Evolutionary conservation across 371 early-diverging fungal species (phyloP), one percentile per base, ranked within the genome.

Genomic region (Rhizopus arrhizus): DNA sequence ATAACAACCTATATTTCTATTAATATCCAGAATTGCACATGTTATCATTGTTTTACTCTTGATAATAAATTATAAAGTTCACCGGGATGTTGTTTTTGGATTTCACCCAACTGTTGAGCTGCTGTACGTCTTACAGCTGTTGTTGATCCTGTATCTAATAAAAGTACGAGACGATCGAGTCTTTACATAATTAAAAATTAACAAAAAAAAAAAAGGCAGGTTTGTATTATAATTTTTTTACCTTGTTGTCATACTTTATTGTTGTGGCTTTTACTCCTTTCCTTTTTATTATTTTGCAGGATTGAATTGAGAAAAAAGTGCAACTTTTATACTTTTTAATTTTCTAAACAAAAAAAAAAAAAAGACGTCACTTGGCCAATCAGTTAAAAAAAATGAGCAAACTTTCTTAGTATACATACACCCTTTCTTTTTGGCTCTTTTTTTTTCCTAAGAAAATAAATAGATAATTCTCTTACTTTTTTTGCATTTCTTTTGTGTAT

Each of bases 81-180:
- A 61, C 91, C 86, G 10, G 97, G 96, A 66, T 95, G 93, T 69
- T 96, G 95, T 59, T 87, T 87, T 75, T 95, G 96, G 60, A 97
- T 92, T 59, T 94, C 92, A 28, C 97, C 97, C 54, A 98, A 74
- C 71, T 98, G 97, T 58, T 91, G 89, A 10, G 98, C 97, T 10
- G 98, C 98, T 8, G 97, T 93, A 16, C 82, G 75, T 35, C 97
- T 75, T 41, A 98, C 91, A 49, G 90, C 79, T 2, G 92, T 81
- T 1, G 96, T 96, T 6, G 94, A 92, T 29, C 97, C 97, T 13
- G 92, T 96, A 65, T 96, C 96, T 58, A 98, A 78, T 46, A 98
- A 85, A 36, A 90, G 85, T 50, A 98, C 89, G 41, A 98, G 88
- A 33, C 96, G 89, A 74, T 98, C 97, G 56, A 98, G 87, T 73